phyloP scores from a whole-genome alignment of 768 basidiomycete genomes.

The Megacollybia marginata region DNA sequence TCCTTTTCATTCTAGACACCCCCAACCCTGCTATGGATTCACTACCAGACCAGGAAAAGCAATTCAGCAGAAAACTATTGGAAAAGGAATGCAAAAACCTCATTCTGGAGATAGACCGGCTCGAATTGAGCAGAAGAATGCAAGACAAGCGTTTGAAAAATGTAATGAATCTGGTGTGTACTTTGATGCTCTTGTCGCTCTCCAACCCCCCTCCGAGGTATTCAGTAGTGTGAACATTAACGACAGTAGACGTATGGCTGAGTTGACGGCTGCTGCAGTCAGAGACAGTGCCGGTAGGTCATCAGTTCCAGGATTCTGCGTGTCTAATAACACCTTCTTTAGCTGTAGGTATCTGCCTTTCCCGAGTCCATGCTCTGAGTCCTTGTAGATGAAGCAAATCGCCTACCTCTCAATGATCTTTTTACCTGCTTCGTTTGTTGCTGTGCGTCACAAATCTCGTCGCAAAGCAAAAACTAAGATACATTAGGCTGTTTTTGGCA shows the following conservation, averaged over 20 bases:
- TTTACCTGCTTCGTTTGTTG: constrained; percentile 47
- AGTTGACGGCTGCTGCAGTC: constrained; percentile 45
- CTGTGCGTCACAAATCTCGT: constrained; percentile 23
- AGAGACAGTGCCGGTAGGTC: constrained; percentile 39
- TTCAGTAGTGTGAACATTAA: constrained; percentile 53
- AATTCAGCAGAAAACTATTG: constrained; percentile 26
- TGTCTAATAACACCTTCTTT: no score
- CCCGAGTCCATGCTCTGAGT: neutral
- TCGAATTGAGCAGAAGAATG: constrained; percentile 31
- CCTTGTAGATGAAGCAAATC: constrained; percentile 43
- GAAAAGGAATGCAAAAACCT: constrained; percentile 42
- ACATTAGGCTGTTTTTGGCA: constrained; percentile 45
- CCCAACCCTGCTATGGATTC: constrained; percentile 46
- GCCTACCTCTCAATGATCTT: constrained; percentile 59
- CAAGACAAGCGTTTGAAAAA: constrained; percentile 44
- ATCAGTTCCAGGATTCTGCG: neutral
- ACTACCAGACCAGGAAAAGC: constrained; percentile 17
- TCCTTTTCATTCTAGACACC: constrained; percentile 41
- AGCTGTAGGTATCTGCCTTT: no score
- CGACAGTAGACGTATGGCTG: constrained; percentile 44
- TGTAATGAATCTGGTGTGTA: constrained; percentile 41
- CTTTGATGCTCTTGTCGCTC: neutral
- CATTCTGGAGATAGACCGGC: constrained; percentile 40
- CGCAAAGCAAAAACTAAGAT: neutral
- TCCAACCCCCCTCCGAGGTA: constrained; percentile 27